Evolutionary conservation across 2,329 filamentous ascomycete genomes (phyloP).

Genomic region (Biscogniauxia sp.): DNA sequence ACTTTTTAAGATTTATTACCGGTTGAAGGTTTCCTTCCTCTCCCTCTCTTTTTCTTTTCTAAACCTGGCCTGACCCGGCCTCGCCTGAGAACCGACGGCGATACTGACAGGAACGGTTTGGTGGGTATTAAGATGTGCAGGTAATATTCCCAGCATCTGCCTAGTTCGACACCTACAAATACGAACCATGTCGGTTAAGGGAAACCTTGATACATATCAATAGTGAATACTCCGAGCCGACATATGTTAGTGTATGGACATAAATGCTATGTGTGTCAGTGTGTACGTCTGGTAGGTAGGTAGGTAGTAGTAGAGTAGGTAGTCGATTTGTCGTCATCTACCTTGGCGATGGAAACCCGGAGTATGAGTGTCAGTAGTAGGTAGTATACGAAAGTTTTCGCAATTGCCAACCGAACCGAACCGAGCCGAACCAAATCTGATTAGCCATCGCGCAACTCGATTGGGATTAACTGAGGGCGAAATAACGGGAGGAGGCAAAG

Average conservation of each 20-base stretch:
- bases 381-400: no score
- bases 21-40: background rate
- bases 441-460: background rate
- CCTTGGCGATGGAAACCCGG: no score
- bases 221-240: background rate
- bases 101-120: background rate
- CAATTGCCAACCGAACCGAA: no score
- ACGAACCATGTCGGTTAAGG: background rate
- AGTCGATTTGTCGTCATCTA: no score
- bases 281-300: no score
- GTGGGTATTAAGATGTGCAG: background rate
- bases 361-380: no score
- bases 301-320: no score
- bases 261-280: no score
- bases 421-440: background rate
- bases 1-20: background rate
- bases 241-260: no score
- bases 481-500: background rate
- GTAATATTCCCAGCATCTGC: background rate
- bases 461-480: background rate
- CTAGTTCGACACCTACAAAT: background rate
- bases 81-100: background rate
- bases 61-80: no score
- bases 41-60: background rate
- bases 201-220: background rate